Evolutionary conservation across 306 rosid genomes (phyloP).

Genomic region (Boehmeria nivea): DNA sequence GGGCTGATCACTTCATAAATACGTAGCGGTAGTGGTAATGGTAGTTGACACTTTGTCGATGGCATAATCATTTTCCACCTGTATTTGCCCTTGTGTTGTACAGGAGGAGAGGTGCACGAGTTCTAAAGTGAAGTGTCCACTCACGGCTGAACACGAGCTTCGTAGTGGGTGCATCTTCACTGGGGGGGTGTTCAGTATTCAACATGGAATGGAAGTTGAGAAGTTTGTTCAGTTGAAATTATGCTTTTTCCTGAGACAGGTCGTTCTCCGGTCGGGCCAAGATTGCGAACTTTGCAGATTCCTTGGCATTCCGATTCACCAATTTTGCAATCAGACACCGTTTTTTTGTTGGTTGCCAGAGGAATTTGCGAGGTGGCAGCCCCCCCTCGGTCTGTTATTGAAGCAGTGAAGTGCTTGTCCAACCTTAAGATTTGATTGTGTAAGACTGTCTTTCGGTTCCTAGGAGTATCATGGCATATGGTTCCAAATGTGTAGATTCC

Average conservation of each 20-base stretch:
- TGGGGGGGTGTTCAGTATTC: slow-evolving; percentile 56
- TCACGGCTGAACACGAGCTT: slow-evolving; percentile 59
- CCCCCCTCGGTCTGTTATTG: no score
- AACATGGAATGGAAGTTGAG: slow-evolving; percentile 45
- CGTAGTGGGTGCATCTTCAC: slow-evolving; percentile 37
- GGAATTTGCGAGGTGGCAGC: no score
- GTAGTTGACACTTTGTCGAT: slow-evolving; percentile 87
- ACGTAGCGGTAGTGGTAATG: slow-evolving; percentile 94
- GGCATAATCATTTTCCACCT: slow-evolving; percentile 99
- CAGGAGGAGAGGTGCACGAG: slow-evolving; percentile 93
- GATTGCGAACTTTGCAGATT: no score
- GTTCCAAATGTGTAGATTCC: no score
- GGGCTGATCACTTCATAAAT: slow-evolving; percentile 62
- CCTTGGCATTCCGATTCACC: no score
- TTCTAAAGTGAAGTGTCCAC: no score
- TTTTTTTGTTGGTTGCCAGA: no score
- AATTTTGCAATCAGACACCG: no score
- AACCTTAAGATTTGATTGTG: slow-evolving; percentile 26
- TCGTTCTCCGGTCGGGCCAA: no score
- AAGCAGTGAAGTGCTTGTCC: no score
- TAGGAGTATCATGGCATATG: no score
- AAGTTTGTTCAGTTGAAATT: slow-evolving; percentile 44
- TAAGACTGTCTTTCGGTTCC: slow-evolving; percentile 29
- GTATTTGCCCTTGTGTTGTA: slow-evolving; percentile 99
- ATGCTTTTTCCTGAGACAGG: background rate